A percentile compares a stretch with the other conserved stretches of the same genome.
These are phyloP conservation scores for Populus pruinosa DNA, from an alignment of 345 rosid genomes.

Conservation along the genomic window DNA sequence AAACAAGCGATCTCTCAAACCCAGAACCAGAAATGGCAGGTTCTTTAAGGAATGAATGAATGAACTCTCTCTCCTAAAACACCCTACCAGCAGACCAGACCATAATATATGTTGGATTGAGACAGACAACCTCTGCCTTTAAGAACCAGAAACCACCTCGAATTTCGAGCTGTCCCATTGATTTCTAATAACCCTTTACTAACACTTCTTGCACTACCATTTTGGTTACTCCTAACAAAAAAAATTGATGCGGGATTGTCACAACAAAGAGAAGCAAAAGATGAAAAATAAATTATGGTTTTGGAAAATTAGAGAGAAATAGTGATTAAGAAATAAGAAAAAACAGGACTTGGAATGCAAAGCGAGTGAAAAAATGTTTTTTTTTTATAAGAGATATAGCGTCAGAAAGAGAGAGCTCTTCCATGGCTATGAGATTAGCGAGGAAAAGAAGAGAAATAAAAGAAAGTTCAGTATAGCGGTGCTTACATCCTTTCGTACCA, in stretches of 20 bases:
- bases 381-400: background rate
- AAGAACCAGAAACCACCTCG: slow-evolving; percentile 24
- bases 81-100: slow-evolving; percentile 27
- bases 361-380: background rate
- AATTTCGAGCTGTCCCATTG: slow-evolving; percentile 30
- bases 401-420: background rate
- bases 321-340: background rate
- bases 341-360: background rate
- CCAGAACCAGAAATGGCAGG: slow-evolving; percentile 11
- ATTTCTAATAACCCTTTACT: slow-evolving; percentile 17
- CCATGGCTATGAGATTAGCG: background rate
- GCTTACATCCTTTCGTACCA: slow-evolving; percentile 3
- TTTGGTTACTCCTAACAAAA: background rate
- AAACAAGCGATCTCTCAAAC: slow-evolving; percentile 2
- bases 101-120: slow-evolving; percentile 38
- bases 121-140: slow-evolving; percentile 27
- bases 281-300: background rate
- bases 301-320: background rate
- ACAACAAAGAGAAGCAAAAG: background rate
- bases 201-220: background rate
- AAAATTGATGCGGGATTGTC: background rate
- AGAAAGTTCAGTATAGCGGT: background rate
- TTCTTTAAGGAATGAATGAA: background rate
- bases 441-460: background rate
- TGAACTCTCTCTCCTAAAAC: background rate